Conservation (phyloP, 1,284 basidiomycete species). For the Fomitopsis schrenkii region DNA sequence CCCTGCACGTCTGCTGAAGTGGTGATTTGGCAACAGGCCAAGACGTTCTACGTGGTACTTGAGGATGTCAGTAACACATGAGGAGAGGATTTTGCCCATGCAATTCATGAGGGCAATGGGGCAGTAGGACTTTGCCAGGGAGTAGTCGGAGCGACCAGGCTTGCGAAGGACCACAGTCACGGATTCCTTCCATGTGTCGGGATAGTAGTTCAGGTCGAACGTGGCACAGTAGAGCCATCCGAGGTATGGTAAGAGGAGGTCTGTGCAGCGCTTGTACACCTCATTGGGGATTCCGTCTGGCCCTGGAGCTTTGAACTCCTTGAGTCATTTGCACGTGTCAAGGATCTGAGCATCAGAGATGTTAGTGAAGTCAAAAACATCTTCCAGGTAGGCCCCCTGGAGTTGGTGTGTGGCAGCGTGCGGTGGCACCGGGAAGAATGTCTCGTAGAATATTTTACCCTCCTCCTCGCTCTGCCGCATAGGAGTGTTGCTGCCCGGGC, state of each 20-base stretch:
- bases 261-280: constrained; percentile 24
- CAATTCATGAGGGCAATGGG: constrained; percentile 37
- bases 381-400: constrained; percentile 15
- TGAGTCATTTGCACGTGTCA: constrained; percentile 7
- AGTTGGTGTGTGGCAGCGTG: constrained; percentile 3
- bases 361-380: constrained; percentile 14
- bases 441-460: constrained; percentile 19
- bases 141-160: constrained; percentile 33
- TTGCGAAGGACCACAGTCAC: constrained; percentile 35
- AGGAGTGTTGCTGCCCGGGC: neutral
- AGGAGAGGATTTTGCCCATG: constrained; percentile 31
- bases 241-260: constrained; percentile 24
- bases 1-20: constrained; percentile 33
- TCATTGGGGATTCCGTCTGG: constrained; percentile 26
- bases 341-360: constrained; percentile 22
- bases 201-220: constrained; percentile 25
- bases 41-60: neutral
- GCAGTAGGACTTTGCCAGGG: constrained; percentile 29
- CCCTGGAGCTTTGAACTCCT: constrained; percentile 10
- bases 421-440: constrained; percentile 28
- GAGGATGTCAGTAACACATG: constrained; percentile 21
- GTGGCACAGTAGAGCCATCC: constrained; percentile 27
- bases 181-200: constrained; percentile 27
- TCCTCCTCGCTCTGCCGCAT: constrained; percentile 24
- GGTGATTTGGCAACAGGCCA: constrained; percentile 21